Evolutionary conservation across 129 eudicot species (phyloP).

Genomic region (Scalesia atractyloides): DNA sequence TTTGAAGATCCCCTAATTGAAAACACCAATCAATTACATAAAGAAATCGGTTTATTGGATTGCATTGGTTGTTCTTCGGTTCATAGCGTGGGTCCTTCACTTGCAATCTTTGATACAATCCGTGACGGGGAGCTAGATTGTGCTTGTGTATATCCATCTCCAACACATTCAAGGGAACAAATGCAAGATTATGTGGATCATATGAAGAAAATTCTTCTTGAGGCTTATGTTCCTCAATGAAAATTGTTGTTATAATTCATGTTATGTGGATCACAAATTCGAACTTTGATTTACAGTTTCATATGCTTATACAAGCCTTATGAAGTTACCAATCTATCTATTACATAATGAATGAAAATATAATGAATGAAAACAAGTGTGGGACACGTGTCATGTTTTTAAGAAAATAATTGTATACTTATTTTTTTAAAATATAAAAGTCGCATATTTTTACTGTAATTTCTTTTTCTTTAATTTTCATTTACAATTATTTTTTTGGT

Average conservation of each 20-base stretch:
- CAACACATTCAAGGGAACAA: slow-evolving; percentile 86
- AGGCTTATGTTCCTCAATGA: slow-evolving; percentile 4
- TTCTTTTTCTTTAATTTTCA: too few relatives aligned
- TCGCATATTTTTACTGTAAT: too few relatives aligned
- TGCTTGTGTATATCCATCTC: slow-evolving; percentile 79
- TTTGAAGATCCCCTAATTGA: slow-evolving; percentile 74
- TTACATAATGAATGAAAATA: too few relatives aligned
- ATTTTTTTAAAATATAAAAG: too few relatives aligned
- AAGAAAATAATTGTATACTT: too few relatives aligned
- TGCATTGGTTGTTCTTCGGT: slow-evolving; percentile 82
- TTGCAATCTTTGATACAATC: slow-evolving; percentile 75
- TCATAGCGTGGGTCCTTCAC: slow-evolving; percentile 81
- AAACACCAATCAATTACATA: slow-evolving; percentile 30
- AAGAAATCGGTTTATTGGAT: slow-evolving; percentile 60
- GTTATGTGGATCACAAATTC: slow-evolving; percentile 12
- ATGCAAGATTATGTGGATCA: slow-evolving; percentile 63
- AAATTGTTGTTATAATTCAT: slow-evolving; percentile 10
- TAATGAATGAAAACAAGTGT: too few relatives aligned
- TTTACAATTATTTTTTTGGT: too few relatives aligned
- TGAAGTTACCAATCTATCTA: neutral
- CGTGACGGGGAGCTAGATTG: slow-evolving; percentile 73
- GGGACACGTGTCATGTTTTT: too few relatives aligned
- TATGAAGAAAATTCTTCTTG: slow-evolving; percentile 64
- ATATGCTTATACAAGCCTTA: neutral
- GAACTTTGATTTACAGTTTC: neutral